phyloP scores from a whole-genome alignment of 139 green algal genomes.

The Marvania coccoides region DNA sequence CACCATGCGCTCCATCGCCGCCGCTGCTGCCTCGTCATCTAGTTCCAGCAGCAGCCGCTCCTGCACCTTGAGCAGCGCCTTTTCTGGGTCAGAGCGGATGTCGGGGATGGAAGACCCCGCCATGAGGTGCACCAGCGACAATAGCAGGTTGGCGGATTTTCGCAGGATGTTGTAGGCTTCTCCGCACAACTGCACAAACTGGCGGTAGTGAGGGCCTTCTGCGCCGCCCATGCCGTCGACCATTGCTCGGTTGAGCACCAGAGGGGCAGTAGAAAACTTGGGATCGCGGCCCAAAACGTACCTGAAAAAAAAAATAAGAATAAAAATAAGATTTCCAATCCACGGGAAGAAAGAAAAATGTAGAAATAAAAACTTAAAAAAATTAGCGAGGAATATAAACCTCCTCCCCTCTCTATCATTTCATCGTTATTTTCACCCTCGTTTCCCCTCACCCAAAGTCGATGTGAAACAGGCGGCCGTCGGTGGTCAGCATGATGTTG shows the following conservation, averaged over 20 bases:
- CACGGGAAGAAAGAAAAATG: too few species aligned
- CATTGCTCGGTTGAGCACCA: constrained; percentile 89
- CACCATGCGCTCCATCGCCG: constrained; percentile 87
- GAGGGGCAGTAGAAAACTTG: constrained; percentile 92
- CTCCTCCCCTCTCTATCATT: too few species aligned
- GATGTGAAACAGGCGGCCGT: constrained; percentile 93
- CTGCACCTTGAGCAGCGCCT: constrained; percentile 86
- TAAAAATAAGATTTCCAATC: too few species aligned
- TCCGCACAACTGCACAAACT: constrained; percentile 51
- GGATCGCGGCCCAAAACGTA: constrained; percentile 95
- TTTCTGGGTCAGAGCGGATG: constrained; percentile 75
- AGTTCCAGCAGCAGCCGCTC: constrained; percentile 91
- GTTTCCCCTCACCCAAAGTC: too few species aligned
- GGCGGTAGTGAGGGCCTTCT: constrained; percentile 62
- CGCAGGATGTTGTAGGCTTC: constrained; percentile 99
- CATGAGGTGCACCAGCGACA: constrained; percentile 96
- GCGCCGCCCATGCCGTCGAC: constrained; percentile 90
- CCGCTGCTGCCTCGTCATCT: constrained; percentile 78
- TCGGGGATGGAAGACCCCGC: constrained; percentile 76
- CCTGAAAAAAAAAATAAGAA: too few species aligned
- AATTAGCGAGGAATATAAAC: too few species aligned
- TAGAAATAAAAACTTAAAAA: too few species aligned
- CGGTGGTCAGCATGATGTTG: constrained; percentile 87
- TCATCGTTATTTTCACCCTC: too few species aligned
- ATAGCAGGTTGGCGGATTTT: constrained; percentile 84